Evolutionary conservation across 345 rosid genomes (phyloP).

Genomic region (Bretschneidera sinensis): DNA sequence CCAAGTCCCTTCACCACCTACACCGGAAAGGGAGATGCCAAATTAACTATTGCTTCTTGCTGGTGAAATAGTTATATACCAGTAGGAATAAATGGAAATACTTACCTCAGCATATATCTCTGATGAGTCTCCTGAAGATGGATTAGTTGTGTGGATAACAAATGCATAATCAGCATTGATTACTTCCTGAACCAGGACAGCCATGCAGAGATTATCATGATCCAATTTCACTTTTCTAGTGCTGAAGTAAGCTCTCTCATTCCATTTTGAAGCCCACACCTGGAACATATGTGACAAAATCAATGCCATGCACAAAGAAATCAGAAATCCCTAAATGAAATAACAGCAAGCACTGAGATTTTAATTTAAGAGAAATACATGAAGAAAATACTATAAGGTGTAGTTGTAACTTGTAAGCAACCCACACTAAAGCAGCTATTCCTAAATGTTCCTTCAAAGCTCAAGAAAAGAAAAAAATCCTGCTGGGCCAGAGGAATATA

Average conservation of each 20-base stretch:
- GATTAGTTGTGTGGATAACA: slow-evolving; percentile 97
- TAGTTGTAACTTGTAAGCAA: no score
- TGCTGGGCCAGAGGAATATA: no score
- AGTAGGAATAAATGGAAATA: neutral
- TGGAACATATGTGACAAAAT: slow-evolving; percentile 19
- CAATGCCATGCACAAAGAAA: neutral
- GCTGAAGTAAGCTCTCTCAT: slow-evolving; percentile 98
- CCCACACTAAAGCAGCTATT: no score
- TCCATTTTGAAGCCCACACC: slow-evolving; percentile 99
- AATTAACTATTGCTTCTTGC: slow-evolving; percentile 11
- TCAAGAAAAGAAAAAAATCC: no score
- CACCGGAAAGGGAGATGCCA: slow-evolving; percentile 12
- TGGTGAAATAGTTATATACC: slow-evolving; percentile 1
- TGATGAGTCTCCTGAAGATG: slow-evolving; percentile 82
- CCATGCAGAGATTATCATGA: slow-evolving; percentile 96
- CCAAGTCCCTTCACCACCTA: slow-evolving; percentile 97
- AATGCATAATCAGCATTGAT: slow-evolving; percentile 95
- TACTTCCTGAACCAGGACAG: slow-evolving; percentile 96
- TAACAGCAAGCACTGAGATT: no score
- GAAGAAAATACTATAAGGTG: neutral
- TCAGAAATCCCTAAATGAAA: no score
- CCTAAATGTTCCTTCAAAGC: no score
- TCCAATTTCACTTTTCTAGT: slow-evolving; percentile 79
- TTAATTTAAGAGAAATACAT: neutral
- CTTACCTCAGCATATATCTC: slow-evolving; percentile 95